Evolutionary conservation across 106 monocot species (phyloP).

Genomic region (Amphibolis antarctica): DNA sequence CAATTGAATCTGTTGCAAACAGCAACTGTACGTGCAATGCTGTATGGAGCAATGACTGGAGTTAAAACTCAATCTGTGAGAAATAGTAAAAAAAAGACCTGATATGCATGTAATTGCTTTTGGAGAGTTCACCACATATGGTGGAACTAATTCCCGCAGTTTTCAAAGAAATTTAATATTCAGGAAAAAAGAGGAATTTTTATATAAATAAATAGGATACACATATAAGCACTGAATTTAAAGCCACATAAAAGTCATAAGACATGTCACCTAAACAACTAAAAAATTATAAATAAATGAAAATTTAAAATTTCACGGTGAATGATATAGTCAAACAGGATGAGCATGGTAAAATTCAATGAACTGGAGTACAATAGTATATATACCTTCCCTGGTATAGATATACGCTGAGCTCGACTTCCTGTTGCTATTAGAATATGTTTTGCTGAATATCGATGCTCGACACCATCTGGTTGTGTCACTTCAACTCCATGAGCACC

Average conservation of each 20-base stretch:
- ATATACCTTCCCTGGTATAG: constrained; percentile 82
- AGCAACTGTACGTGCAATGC: too few species aligned
- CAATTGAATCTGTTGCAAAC: too few species aligned
- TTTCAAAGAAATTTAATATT: neutral
- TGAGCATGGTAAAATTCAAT: neutral
- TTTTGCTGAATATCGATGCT: constrained; percentile 61
- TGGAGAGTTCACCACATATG: too few species aligned
- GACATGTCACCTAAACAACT: neutral
- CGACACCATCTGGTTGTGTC: constrained; percentile 56
- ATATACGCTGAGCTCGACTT: constrained; percentile 70
- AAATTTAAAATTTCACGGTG: neutral
- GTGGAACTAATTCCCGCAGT: neutral
- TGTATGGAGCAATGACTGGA: too few species aligned
- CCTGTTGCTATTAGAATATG: constrained; percentile 97
- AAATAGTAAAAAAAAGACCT: too few species aligned
- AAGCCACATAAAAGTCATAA: neutral
- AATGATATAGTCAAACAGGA: neutral
- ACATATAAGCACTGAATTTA: neutral
- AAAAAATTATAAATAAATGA: neutral
- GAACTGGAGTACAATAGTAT: neutral
- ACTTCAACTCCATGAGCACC: constrained; percentile 72
- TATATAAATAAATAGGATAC: neutral
- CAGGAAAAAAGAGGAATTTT: neutral
- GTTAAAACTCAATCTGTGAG: too few species aligned
- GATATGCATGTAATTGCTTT: too few species aligned